Base-by-base conservation (phyloP, 306 rosid genomes). In the Sicyos edulis region DNA sequence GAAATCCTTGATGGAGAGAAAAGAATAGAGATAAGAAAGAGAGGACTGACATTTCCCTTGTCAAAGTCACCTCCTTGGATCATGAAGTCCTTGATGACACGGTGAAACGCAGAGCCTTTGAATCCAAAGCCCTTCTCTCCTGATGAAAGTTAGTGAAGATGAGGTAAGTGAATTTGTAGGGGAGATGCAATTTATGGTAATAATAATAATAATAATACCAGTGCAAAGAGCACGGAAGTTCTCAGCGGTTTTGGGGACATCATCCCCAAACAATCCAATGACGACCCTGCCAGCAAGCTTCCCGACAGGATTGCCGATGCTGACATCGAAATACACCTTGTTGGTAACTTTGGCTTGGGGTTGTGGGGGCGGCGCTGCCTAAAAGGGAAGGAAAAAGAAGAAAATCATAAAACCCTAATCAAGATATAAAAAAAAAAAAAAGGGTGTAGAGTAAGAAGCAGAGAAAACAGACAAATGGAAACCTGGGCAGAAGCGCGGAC, bases 21-120 rank as follows among this genome's bases (percentile, higher is more conserved):
- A 7, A 37, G 5, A 37, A 37, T 37, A 37, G 37, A 32, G 71
- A 59, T 20, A 42, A 12, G 57, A 21, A 58, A 77, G 69, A 51
- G 49, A 53, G n/a, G n/a, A 80, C 95, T 26, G 77, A 89, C 97
- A 85, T 93, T 93, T 76, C 96, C 96, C 59, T 93, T 93, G 54
- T 88, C 97, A 50, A 93, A 93, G 74, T 91, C 96, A 14, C 99
- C 99, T 32, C 96, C 99, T 83, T 93, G 99, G 82, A 93, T 91
- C 99, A 93, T 93, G 89, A 93, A 93, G 69, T 93, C 97, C 89
- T 81, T 88, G 81, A 93, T 93, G 29, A 93, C 96, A 10, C 96
- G 99, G 72, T 93, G 97, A 75, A 91, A 87, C 3, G 88, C 29
- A 20, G 97, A 90, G 16, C 84, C 87, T 82, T 87, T 91, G 83